Percentiles rank a stretch among this genome's conserved stretches.
phyloP scores from a whole-genome alignment of 208 protist genomes.

The Leishmania major region DNA sequence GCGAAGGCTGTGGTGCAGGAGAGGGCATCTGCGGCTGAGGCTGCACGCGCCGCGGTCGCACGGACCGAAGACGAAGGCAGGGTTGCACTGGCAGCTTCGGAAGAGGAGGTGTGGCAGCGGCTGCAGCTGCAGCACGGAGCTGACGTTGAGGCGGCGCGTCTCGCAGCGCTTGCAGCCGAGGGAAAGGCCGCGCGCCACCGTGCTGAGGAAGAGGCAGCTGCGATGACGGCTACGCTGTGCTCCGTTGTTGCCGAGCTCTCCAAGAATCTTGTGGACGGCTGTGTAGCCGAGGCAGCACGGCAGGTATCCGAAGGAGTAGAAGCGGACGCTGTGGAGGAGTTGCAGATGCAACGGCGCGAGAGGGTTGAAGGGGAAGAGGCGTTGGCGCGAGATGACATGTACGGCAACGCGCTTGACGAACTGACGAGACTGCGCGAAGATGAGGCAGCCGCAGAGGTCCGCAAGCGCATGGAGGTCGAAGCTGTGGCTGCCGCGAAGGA shows the following conservation, averaged over 20 bases:
- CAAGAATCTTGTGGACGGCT: neutral
- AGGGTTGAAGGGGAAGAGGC: neutral
- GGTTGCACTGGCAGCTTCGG: neutral
- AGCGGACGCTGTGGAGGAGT: neutral
- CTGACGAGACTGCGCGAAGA: neutral
- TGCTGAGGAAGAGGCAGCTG: neutral
- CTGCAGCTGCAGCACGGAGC: neutral
- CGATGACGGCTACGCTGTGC: neutral
- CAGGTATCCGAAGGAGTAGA: neutral
- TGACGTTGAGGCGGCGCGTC: neutral
- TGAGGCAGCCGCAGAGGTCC: neutral
- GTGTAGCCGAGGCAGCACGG: constrained; percentile 1
- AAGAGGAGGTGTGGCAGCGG: neutral
- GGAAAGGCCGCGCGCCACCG: neutral
- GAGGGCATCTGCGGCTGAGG: neutral
- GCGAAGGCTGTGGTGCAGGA: neutral
- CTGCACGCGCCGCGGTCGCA: neutral
- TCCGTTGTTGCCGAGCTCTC: neutral
- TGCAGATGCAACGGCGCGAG: neutral
- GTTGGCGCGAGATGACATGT: neutral
- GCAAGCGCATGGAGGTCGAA: neutral
- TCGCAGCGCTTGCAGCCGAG: neutral
- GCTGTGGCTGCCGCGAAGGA: too few relatives aligned
- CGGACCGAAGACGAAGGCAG: neutral
- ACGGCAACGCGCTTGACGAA: neutral